Conservation (phyloP, 192 early-diverging fungal species). For the Pilaira anomala region DNA sequence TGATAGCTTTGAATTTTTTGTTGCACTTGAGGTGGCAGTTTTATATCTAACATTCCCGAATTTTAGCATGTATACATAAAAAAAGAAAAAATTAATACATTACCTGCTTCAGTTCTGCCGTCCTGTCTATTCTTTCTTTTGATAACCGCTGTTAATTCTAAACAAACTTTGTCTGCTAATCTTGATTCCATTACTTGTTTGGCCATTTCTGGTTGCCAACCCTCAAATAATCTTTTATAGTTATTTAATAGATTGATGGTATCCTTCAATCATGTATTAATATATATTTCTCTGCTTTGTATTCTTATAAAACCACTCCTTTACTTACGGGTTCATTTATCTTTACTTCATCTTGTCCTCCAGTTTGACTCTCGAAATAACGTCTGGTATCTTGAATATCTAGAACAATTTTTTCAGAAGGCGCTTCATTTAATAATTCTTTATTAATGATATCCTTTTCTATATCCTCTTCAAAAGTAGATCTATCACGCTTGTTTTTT, state of each 20-base stretch:
- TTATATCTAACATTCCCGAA: constrained; percentile 28
- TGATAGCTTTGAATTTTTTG: constrained; percentile 43
- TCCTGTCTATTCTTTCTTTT: constrained; percentile 12
- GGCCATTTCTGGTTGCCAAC: constrained; percentile 31
- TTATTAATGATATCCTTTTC: constrained; percentile 62
- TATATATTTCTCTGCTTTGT: background rate
- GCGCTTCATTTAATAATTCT: constrained; percentile 59
- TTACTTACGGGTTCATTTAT: constrained; percentile 16
- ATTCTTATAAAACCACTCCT: background rate
- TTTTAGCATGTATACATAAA: constrained; percentile 7
- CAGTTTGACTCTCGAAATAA: constrained; percentile 74
- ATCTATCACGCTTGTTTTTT: constrained; percentile 11
- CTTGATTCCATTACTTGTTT: constrained; percentile 21
- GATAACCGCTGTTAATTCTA: constrained; percentile 14
- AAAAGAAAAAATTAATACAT: background rate
- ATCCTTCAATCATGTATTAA: constrained; percentile 10
- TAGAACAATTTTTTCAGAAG: constrained; percentile 51
- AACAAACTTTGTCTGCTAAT: constrained; percentile 22
- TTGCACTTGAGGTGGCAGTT: constrained; percentile 39
- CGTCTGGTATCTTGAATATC: constrained; percentile 72
- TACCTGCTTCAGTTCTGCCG: constrained; percentile 29
- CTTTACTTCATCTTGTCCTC: constrained; percentile 17
- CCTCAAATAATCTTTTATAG: constrained; percentile 20
- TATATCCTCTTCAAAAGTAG: constrained; percentile 37
- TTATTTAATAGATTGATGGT: constrained; percentile 5